Evolutionary conservation across 306 rosid species (phyloP), one percentile per base, ranked within the genome.

Genomic region (Vigna unguiculata): DNA sequence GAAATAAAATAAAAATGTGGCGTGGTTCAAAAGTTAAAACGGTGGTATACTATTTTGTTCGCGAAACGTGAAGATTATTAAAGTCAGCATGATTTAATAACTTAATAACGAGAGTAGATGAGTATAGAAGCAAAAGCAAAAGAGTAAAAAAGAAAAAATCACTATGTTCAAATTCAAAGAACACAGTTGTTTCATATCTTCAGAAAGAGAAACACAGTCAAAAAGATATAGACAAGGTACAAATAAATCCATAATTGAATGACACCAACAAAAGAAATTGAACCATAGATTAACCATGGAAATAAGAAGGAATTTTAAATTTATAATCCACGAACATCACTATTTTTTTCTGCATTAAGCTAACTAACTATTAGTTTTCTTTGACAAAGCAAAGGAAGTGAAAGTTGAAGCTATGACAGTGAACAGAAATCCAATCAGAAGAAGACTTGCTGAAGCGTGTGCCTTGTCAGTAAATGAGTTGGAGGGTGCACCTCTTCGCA

Each of bases 381-480:
- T 78, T 70, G 81, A 76, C 78, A 89, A 82, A 24, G 91, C 77
- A 15, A 82, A 83, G 3, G 91, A 85, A 65, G 93, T 75, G 52
- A 86, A 72, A 57, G 79, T 19, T 5, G 92, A 89, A 16, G 89
- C 83, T 17, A 82, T 1, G 40, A 92, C 93, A 51, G 84, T 74
- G 80, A 49, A 66, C 0, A 90, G 0, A 63, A 86, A 90, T 30
- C 84, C 92, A 14, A 86, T 2, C 10, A 89, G 70, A 57, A 80
- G 80, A 65, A 91, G 80, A 53, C 87, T 81, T 0, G 88, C 86
- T 7, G 91, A 85, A 59, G 87, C 92, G 7, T 62, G 74, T 22
- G 87, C 86, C 64, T 79, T 87, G 11, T 10, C 54, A 6, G 69
- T 85, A 68, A 89, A 89, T 7, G 75, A 13, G 46, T 54, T 47